Base-by-base conservation (phyloP, 1,284 basidiomycete genomes). In the Boletus smithii region DNA sequence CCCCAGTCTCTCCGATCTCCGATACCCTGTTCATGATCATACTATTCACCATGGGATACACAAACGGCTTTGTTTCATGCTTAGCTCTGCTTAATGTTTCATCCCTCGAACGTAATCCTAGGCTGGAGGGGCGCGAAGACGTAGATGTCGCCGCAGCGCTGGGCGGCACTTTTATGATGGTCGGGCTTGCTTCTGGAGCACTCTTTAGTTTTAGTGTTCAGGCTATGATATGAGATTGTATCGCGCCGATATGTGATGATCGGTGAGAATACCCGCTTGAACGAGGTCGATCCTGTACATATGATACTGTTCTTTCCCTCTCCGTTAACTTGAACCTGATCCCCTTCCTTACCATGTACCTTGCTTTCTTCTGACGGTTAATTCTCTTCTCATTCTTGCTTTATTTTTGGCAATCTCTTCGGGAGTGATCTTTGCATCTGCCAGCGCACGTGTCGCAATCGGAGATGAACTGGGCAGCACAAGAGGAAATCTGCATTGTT, bases 121-220 rank as follows among this genome's bases (percentile, higher is more conserved):
- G 74, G 42, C 63, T 91, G 34, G 74, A 74, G 54, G 79, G 81
- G 3, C 69, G 66, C 59, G 81, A 88, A 45, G 88, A 94, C 58
- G 83, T 91, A 20, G 91, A 93, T 57, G 75, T 88, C 20, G 90
- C 89, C 2, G 90, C 89, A 5, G 86, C 86, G 0, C 74, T 95
- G 5, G 82, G 82, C 1, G 83, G 79, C 51, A 93, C 92, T 67
- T 89, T 79, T 53, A 67, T 92, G n/a, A 83, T 90, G 0, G 81
- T 80, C 4, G 91, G 91, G 3, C 70, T 95, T 43, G 80, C 79
- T 5, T 47, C 80, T 0, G 91, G 91, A 0, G 89, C 89, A 60
- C 63, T 87, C 40, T 73, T 75, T 33, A 93, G 89, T 62, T 94
- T 94, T 63, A 85, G 73, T 2, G 87, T 93, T 6, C 75, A 80